Conservation (phyloP, 169 alveolate species). For the Plasmodium gonderi region DNA sequence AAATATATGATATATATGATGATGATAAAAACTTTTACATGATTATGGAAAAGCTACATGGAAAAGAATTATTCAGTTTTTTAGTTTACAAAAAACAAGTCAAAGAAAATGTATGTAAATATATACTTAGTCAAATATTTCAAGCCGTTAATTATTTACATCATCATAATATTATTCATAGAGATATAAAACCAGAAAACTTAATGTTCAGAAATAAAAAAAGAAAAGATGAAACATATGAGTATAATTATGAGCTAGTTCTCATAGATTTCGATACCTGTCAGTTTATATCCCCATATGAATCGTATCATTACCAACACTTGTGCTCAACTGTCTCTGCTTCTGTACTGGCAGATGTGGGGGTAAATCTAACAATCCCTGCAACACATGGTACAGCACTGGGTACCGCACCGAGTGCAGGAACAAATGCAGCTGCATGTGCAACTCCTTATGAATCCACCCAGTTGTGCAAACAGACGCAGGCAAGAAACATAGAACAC, state of each 20-base stretch:
- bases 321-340: too few relatives aligned
- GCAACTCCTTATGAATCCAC: neutral
- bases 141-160: conserved; percentile 89
- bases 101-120: conserved; percentile 91
- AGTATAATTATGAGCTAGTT: conserved; percentile 82
- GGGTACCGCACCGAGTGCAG: too few relatives aligned
- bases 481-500: neutral
- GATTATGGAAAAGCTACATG: conserved; percentile 89
- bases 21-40: conserved; percentile 86
- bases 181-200: conserved; percentile 91
- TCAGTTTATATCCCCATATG: conserved; percentile 79
- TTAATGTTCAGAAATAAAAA: conserved; percentile 85
- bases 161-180: conserved; percentile 82
- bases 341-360: too few relatives aligned
- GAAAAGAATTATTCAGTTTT: conserved; percentile 92
- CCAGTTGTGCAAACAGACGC: neutral
- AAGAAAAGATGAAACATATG: conserved; percentile 77
- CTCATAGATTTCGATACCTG: conserved; percentile 90
- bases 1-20: conserved; percentile 89
- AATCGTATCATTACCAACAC: too few relatives aligned
- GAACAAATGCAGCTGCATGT: neutral
- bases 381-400: too few relatives aligned
- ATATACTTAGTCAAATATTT: conserved; percentile 89
- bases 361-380: too few relatives aligned
- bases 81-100: conserved; percentile 88